Base-by-base conservation (phyloP, 1,139 yeast genomes). In the Zygosaccharomyces sapae region DNA sequence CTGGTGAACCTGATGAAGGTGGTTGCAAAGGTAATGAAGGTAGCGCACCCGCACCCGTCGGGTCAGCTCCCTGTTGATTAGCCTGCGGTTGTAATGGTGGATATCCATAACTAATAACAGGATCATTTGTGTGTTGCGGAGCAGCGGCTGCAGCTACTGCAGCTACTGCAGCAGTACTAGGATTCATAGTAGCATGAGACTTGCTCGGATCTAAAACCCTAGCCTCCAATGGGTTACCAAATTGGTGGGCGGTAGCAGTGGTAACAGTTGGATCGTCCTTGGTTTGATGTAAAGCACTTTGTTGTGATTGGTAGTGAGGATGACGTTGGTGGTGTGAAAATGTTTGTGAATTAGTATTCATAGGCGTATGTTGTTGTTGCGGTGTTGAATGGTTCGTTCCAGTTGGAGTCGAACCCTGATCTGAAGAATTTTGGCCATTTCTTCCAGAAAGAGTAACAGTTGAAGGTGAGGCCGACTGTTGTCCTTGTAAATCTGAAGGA, bases 401-500 rank as follows among this genome's bases (percentile, higher is more conserved):
- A 22, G 19, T 44, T 40, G 35, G 38, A 10, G 33, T 44, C 33
- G 16, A 19, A 9, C 13, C n/a, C 31, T 22, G 33, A 22, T 33
- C 29, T 5, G 29, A n/a, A 3, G 37, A 19, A 18, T 38, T 16
- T 6, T n/a, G n/a, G 20, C 13, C 16, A 27, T 9, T 22, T 22
- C 29, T 25, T 29, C 49, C 30, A 33, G 25, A 33, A 34, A 49
- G 43, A 20, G 33, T n/a, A 5, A 33, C 3, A 27, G 33, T 20
- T 6, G 42, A 20, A 12, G 33, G 37, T 7, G 33, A 25, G 10
- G 38, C 27, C 16, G 38, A 41, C 7, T 31, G 34, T 40, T 25
- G 50, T 33, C 44, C 35, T 22, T 43, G 48, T 7, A 45, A 22
- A 20, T 45, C 41, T 20, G 49, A 47, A 24, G 58, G 62, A 6